phyloP scores from a whole-genome alignment of 1,284 basidiomycete species.

The Thecaphora thlaspeos region DNA sequence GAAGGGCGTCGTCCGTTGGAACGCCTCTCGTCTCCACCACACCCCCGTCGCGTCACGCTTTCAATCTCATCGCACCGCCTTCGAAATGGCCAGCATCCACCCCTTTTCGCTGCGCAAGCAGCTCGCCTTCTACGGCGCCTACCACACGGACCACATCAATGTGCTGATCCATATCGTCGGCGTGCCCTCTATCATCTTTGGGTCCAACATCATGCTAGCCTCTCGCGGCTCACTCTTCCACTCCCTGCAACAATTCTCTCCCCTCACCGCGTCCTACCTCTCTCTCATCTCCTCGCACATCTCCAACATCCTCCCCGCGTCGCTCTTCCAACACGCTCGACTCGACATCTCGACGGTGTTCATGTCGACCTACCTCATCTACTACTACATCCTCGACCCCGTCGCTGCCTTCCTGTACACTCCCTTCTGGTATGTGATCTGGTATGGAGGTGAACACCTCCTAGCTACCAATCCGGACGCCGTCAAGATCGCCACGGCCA shows the following conservation, averaged over 20 bases:
- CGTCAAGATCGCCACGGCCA: slow-evolving; percentile 16
- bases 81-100: slow-evolving; percentile 2
- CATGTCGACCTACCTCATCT: slow-evolving; percentile 39
- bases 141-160: slow-evolving; percentile 48
- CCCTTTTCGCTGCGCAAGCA: slow-evolving; percentile 42
- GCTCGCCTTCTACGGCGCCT: slow-evolving; percentile 51
- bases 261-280: slow-evolving; percentile 24
- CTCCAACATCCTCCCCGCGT: slow-evolving; percentile 12
- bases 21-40: no score
- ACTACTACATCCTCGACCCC: slow-evolving; percentile 42
- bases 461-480: slow-evolving; percentile 18
- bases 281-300: slow-evolving; percentile 17
- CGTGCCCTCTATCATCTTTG: slow-evolving; percentile 46
- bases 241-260: slow-evolving; percentile 17
- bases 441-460: slow-evolving; percentile 17
- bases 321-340: slow-evolving; percentile 20
- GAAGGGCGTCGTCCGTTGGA: no score
- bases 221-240: slow-evolving; percentile 30
- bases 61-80: no score
- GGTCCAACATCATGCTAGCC: slow-evolving; percentile 16
- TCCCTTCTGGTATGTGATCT: slow-evolving; percentile 35
- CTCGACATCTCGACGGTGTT: slow-evolving; percentile 27
- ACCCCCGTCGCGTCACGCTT: no score
- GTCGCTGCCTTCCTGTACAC: slow-evolving; percentile 33
- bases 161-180: slow-evolving; percentile 49